A percentile compares a stretch with the other conserved stretches of the same genome.
Conservation (phyloP, 106 monocot species). For the Iris macrosiphon region DNA sequence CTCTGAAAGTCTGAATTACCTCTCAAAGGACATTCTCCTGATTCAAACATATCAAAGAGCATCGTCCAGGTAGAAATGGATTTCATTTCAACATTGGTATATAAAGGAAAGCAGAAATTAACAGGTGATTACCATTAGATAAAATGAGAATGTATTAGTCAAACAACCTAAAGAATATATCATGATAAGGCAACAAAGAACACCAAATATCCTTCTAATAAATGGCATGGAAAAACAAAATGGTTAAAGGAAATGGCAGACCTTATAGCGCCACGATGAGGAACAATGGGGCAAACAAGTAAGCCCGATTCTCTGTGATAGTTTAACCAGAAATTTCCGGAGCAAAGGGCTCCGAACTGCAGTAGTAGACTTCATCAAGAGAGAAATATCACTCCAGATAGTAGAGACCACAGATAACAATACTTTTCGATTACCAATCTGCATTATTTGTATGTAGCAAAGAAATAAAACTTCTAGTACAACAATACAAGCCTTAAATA, state of each 20-base stretch:
- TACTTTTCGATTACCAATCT: slow-evolving; percentile 65
- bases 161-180: slow-evolving; percentile 4
- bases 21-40: background rate
- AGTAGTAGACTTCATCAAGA: slow-evolving; percentile 58
- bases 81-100: too few species aligned
- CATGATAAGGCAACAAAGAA: slow-evolving; percentile 1
- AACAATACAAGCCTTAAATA: background rate
- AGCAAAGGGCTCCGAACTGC: slow-evolving; percentile 72
- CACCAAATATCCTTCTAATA: background rate
- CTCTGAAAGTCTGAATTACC: too few species aligned
- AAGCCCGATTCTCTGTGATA: slow-evolving; percentile 78
- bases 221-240: background rate
- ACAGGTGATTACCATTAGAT: background rate
- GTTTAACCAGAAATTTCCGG: slow-evolving; percentile 82
- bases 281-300: slow-evolving; percentile 78
- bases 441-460: slow-evolving; percentile 13
- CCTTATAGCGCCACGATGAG: slow-evolving; percentile 77
- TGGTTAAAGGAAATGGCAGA: slow-evolving; percentile 16
- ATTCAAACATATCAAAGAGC: background rate
- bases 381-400: slow-evolving; percentile 60
- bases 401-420: slow-evolving; percentile 41
- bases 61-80: background rate
- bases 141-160: background rate
- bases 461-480: background rate
- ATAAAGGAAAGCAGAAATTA: background rate